Evolutionary conservation across 2,329 filamentous ascomycete genomes (phyloP), one percentile per base, ranked within the genome.

Genomic region (Pestalotiopsis sp.): DNA sequence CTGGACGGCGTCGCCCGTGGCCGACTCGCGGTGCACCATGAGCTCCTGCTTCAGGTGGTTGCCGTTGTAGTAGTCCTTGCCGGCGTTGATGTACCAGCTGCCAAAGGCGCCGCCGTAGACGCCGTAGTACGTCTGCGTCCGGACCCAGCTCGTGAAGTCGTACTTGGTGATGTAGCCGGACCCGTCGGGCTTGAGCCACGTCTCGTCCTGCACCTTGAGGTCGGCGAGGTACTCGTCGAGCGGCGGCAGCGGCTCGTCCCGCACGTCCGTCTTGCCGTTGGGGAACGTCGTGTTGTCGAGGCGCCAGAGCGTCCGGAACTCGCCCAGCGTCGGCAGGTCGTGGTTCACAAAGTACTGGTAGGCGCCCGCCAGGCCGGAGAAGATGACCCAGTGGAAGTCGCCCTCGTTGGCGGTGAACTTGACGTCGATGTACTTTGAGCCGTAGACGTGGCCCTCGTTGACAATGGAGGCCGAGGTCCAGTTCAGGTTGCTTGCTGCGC

Each of bases 331-430:
- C 1, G 85, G 84, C 3, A 87, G 75, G 3, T 78, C 82, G 64
- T 77, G 82, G 72, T 87, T 87, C 68, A 87, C 82, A 64, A 87
- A 85, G 75, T 87, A 87, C 67, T 87, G 85, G 71, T 87, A 87
- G n/a, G 85, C 84, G n/a, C 85, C 85, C 2, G 82, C 76, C 1
- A 86, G 80, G 17, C 81, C 80, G 2, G 82, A 78, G 70, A 82
- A 81, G 68, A 87, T 83, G 12, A 87, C 82, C 84, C 84, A 87
- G 70, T 87, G 85, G 68, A 86, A 80, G 66, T 86, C 84, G 6
- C 83, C 84, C 71, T 84, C 83, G 1, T 69, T 73, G 0, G 85
- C 81, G 2, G 77, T 80, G 73, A 87, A 86, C 36, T 79, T 77
- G 66, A 87, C 77, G 70, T 87, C 84, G 70, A 86, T 81, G 75